Base-by-base conservation (phyloP, 129 eudicot species). In the Deinandra increscens region DNA sequence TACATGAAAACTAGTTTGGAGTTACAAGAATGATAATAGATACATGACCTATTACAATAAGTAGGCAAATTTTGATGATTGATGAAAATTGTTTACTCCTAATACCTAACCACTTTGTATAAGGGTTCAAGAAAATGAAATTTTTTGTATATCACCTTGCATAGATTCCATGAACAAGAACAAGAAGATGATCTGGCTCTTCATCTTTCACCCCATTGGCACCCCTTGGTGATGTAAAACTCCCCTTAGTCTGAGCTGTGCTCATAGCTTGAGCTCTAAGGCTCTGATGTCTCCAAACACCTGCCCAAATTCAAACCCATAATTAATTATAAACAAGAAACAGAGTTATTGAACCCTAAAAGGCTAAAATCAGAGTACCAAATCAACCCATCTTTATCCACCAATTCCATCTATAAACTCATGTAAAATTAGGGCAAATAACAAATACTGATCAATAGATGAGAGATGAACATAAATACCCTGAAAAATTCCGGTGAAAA, bases 161-260 rank as follows among this genome's bases (percentile, higher is more conserved):
- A 86, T 89, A 46, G 79, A 93, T 93, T 64, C 99, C 99, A 71
- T 93, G 99, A 49, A 93, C 99, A 83, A 93, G 99, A 62, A 93
- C 99, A 62, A 93, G 84, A 78, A 93, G 99, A 85, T 93, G 99
- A 75, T 93, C 99, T 1, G 93, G 86, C 43, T 81, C 85, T 73
- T 81, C 84, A 76, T 82, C 79, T 37, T 80, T 77, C 48, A 68
- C 68, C 34, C 69, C 73, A 56, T 44, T 23, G 20, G 74, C 49
- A 38, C 54, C 54, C 60, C 56, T 67, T 23, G 86, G 81, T 34
- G 83, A 80, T 17, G 64, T 70, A 76, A 79, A 60, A 70, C 72
- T 78, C 69, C 95, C 95, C 50, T 46, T 55, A 67, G 18, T 67
- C 61, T 81, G 75, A 56, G 84, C 71, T 54, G 82, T 78, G 76